Evolutionary conservation across 2,329 filamentous ascomycete species (phyloP).

Genomic region (Xylariales sp.): DNA sequence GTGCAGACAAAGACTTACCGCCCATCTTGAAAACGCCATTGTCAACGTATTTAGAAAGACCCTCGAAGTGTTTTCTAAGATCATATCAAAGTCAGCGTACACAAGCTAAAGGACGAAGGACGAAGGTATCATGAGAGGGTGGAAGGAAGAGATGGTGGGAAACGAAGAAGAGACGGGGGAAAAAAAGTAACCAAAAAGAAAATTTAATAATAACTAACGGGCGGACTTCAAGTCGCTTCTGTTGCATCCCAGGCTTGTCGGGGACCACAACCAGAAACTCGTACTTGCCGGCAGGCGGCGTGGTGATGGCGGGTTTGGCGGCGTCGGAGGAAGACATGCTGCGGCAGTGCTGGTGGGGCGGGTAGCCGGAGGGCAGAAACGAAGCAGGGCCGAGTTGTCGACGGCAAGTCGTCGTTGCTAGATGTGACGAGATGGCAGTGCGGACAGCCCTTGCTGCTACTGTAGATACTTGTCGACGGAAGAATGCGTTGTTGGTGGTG

Average conservation of each 20-base stretch:
- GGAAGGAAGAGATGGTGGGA: neutral
- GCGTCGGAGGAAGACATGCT: slow-evolving; percentile 5
- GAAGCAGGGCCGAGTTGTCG: too few species aligned
- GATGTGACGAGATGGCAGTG: too few species aligned
- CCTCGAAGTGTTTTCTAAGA: slow-evolving; percentile 48
- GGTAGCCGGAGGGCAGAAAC: too few species aligned
- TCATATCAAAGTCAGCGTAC: neutral
- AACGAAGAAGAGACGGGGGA: neutral
- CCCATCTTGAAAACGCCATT: slow-evolving; percentile 60
- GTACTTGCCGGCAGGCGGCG: slow-evolving; percentile 10
- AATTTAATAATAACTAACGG: slow-evolving; percentile 42
- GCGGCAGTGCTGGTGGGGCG: too few species aligned
- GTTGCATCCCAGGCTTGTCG: slow-evolving; percentile 56
- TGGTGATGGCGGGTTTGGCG: slow-evolving; percentile 8
- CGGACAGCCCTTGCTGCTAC: too few species aligned
- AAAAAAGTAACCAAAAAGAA: too few species aligned
- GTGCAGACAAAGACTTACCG: too few species aligned
- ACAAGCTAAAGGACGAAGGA: neutral
- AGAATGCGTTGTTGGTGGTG: too few species aligned
- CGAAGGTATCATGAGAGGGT: neutral
- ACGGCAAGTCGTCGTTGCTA: too few species aligned
- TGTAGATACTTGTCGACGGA: too few species aligned
- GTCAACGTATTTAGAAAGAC: slow-evolving; percentile 46
- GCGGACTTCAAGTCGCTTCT: slow-evolving; percentile 59
- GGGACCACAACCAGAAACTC: slow-evolving; percentile 69